phyloP scores from a whole-genome alignment of 192 early-diverging fungal species.

The Lunasporangiospora selenospora region DNA sequence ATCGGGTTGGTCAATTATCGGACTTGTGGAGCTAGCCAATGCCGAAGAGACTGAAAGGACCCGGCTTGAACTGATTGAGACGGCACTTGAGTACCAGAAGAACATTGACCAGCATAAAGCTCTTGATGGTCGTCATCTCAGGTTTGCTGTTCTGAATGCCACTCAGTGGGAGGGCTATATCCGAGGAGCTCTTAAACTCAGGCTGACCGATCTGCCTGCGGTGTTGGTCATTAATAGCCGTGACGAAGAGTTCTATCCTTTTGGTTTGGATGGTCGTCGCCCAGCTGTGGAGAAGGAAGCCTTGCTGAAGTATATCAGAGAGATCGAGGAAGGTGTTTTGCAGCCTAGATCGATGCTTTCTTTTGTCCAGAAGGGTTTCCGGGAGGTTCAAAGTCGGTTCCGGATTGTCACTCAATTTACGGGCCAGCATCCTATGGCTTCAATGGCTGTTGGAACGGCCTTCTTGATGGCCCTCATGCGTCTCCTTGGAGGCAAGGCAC shows the following conservation, averaged over 20 bases:
- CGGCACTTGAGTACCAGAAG: conserved; percentile 35
- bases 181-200: conserved; percentile 58
- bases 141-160: conserved; percentile 70
- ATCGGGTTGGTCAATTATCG: conserved; percentile 67
- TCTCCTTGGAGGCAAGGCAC: conserved; percentile 3
- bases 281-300: conserved; percentile 14
- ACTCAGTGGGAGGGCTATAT: conserved; percentile 68
- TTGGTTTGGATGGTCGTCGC: conserved; percentile 29
- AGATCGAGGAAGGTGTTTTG: conserved; percentile 22
- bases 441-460: conserved; percentile 7
- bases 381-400: conserved; percentile 1
- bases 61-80: conserved; percentile 30
- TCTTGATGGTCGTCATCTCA: background rate
- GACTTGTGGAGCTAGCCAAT: conserved; percentile 60
- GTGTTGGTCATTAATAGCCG: conserved; percentile 41
- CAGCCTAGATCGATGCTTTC: conserved; percentile 25
- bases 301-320: conserved; percentile 21
- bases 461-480: conserved; percentile 30
- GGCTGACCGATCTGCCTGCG: conserved; percentile 17
- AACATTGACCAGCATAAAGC: conserved; percentile 5
- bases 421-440: conserved; percentile 8
- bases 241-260: conserved; percentile 25
- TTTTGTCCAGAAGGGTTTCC: conserved; percentile 19
- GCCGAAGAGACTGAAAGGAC: conserved; percentile 2
- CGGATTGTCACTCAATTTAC: background rate